Evolutionary conservation across 108 stramenopile species (phyloP), one percentile per base, ranked within the genome.

Genomic region (Cyclotella distinguenda): DNA sequence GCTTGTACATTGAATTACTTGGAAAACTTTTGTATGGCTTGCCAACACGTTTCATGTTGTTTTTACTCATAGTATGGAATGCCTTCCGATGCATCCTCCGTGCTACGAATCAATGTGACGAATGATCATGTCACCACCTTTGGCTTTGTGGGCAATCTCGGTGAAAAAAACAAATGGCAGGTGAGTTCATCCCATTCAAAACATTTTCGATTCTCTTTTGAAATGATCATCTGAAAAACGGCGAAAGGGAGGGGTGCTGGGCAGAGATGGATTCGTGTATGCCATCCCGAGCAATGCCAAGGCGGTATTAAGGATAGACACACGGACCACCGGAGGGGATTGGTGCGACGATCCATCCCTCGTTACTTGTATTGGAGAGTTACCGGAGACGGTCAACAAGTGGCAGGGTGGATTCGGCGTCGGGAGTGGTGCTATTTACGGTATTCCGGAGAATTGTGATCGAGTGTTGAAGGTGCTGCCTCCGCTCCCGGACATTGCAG

Each of bases 101-200:
- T 95, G 9, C 66, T 81, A 3, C 49, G 23, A 1, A 68, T 81
- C 11, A 30, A 60, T 51, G 39, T 62, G 26, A 26, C 22, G 16
- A 77, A 54, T n/a, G 70, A 73, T 60, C n/a, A 23, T 18, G 69
- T 64, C 0, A 73, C 67, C 3, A 75, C 74, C 21, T 75, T 75
- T 49, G 72, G 72, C 16, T 43, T 49, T 4, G 45, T 52, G 39
- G 26, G 22, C 54, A 22, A 12, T 39, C 38, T 46, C 23, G 54
- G 26, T 8, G 76, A 72, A 35, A 89, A 87, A 62, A 94, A 94
- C 33, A 92, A 95, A 63, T 95, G 86, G 79, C 91, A 95, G 51
- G 51, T 52, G 21, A 32, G 51, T 52, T 15, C 9, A 22, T 48
- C 21, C 18, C 25, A 9, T 48, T 18, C 21, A 48, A 22, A 4